phyloP scores from a whole-genome alignment of 306 rosid genomes.

The Trifolium pratense region DNA sequence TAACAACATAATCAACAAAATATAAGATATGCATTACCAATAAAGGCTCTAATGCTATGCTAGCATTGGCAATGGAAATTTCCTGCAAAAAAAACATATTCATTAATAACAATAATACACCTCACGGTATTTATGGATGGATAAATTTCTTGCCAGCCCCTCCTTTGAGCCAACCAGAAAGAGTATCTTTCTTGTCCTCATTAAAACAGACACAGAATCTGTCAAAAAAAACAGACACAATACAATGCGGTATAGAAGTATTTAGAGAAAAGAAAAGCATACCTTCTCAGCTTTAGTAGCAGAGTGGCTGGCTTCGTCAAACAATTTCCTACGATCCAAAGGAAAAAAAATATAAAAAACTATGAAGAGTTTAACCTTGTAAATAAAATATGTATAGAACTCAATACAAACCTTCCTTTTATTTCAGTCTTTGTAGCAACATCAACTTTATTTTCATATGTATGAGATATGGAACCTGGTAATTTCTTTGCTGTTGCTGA shows the following conservation, averaged over 20 bases:
- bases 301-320: constrained; percentile 55
- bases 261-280: constrained; percentile 25
- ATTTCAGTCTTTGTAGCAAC: constrained; percentile 32
- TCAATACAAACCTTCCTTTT: constrained; percentile 69
- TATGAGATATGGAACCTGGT: constrained; percentile 42
- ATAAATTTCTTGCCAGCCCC: neutral
- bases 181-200: neutral
- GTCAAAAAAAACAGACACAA: neutral
- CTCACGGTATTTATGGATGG: constrained; percentile 3
- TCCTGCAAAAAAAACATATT: constrained; percentile 34
- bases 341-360: neutral
- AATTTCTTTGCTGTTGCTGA: constrained; percentile 52
- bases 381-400: constrained; percentile 14
- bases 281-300: constrained; percentile 67
- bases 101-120: neutral
- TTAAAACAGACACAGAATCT: neutral
- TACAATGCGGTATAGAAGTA: constrained; percentile 18
- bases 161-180: too few relatives aligned
- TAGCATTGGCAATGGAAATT: constrained; percentile 32
- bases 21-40: constrained; percentile 3
- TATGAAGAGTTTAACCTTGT: constrained; percentile 23
- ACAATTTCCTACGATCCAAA: constrained; percentile 67
- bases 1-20: neutral
- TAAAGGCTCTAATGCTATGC: constrained; percentile 34
- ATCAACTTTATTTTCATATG: constrained; percentile 56